Percentiles rank a stretch among this genome's conserved stretches.
Conservation (phyloP, 371 early-diverging fungal genomes). For the Catenaria anguillulae region DNA sequence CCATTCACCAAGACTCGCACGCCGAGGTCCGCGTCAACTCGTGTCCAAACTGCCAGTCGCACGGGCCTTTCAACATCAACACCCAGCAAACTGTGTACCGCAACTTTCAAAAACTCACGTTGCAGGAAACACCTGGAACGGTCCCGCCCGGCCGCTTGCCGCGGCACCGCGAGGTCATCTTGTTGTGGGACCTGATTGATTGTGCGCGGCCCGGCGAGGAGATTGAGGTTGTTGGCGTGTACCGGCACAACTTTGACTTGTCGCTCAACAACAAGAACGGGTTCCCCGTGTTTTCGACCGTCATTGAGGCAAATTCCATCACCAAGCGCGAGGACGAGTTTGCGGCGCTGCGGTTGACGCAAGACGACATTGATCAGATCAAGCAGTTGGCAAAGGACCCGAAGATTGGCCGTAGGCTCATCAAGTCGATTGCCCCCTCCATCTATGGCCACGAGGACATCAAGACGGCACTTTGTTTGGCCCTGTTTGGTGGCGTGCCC, state of each 20-base stretch:
- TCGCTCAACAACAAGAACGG: constrained; percentile 86
- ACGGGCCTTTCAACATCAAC: constrained; percentile 85
- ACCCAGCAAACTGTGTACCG: constrained; percentile 92
- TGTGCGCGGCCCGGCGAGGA: constrained; percentile 96
- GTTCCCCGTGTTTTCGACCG: constrained; percentile 94
- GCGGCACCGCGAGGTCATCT: constrained; percentile 86
- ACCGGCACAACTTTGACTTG: constrained; percentile 88
- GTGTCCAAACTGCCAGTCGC: constrained; percentile 89
- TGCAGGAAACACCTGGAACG: constrained; percentile 97
- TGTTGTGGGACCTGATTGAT: constrained; percentile 96
- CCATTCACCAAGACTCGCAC: constrained; percentile 85
- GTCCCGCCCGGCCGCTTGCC: constrained; percentile 97
- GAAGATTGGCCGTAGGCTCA: constrained; percentile 61
- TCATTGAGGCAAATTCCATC: constrained; percentile 91
- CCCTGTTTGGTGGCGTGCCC: constrained; percentile 93
- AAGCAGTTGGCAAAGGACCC: constrained; percentile 61
- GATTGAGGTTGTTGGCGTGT: constrained; percentile 94
- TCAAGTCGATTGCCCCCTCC: constrained; percentile 95
- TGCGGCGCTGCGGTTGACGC: constrained; percentile 64
- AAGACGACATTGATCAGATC: constrained; percentile 84
- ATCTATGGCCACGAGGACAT: constrained; percentile 98
- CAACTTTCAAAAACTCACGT: constrained; percentile 94
- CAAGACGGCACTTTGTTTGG: constrained; percentile 89
- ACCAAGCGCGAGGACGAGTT: constrained; percentile 75
- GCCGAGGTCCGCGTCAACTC: constrained; percentile 68